These are phyloP conservation scores for Aspergillus baeticus DNA, from an alignment of 495 filamentous ascomycete species.

Conservation along the genomic window DNA sequence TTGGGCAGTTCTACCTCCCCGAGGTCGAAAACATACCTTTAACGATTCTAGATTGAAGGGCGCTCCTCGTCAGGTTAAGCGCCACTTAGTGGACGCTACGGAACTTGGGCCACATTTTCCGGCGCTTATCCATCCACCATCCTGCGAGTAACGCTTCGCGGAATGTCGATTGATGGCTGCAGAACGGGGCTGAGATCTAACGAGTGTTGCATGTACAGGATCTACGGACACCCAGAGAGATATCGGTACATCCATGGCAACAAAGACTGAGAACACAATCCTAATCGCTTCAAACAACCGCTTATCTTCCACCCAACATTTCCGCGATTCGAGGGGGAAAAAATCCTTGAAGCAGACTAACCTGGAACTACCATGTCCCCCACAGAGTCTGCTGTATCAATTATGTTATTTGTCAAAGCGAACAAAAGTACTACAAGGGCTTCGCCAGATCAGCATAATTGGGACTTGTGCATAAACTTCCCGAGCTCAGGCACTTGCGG, in stretches of 20 bases:
- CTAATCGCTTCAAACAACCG: conserved; percentile 13
- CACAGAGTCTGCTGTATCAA: conserved; percentile 4
- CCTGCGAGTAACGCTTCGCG: not conserved
- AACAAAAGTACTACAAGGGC: conserved; percentile 18
- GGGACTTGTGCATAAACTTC: conserved; percentile 23
- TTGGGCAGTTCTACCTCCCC: not conserved
- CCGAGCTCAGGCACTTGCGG: conserved; percentile 21
- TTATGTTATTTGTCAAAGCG: conserved; percentile 5
- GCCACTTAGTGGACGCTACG: conserved; percentile 10
- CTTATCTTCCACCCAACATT: not conserved
- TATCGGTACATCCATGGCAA: not conserved
- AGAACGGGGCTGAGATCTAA: too few relatives aligned
- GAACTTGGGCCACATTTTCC: conserved; percentile 8
- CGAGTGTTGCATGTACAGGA: not conserved
- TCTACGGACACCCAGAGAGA: not conserved
- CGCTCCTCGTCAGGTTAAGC: conserved; percentile 18
- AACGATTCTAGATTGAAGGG: conserved; percentile 2
- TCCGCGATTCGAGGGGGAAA: not conserved
- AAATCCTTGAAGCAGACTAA: not conserved
- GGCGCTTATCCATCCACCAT: conserved; percentile 16
- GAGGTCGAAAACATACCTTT: not conserved
- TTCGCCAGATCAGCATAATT: not conserved
- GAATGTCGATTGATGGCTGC: not conserved
- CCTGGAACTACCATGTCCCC: not conserved
- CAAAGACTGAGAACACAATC: not conserved